A percentile compares a stretch with the other conserved stretches of the same genome.
These are phyloP conservation scores for Pisolithus tinctorius DNA, from an alignment of 768 basidiomycete species.

Conservation along the genomic window DNA sequence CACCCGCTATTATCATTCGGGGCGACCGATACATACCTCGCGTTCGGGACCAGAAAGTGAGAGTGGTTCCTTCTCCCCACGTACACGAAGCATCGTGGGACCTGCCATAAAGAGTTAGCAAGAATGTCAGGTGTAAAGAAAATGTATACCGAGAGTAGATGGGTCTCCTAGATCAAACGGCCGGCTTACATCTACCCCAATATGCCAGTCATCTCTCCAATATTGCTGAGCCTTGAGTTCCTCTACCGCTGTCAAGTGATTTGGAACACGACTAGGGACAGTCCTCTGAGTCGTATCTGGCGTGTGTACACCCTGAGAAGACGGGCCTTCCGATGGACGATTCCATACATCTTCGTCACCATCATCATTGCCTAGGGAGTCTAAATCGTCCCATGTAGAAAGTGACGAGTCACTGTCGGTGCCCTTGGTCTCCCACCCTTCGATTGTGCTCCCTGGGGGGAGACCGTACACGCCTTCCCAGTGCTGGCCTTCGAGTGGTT, in stretches of 20 bases:
- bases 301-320: constrained; percentile 2
- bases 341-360: background rate
- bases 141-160: constrained; percentile 57
- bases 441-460: constrained; percentile 40
- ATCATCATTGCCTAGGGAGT: constrained; percentile 21
- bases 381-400: constrained; percentile 57
- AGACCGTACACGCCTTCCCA: constrained; percentile 70
- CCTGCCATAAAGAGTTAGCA: constrained; percentile 25
- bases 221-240: constrained; percentile 59
- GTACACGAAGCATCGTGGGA: constrained; percentile 35
- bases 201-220: constrained; percentile 64
- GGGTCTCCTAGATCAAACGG: constrained; percentile 62
- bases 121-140: background rate
- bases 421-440: constrained; percentile 39
- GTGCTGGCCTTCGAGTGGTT: constrained; percentile 81
- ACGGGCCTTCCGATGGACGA: constrained; percentile 8
- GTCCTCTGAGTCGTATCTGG: background rate
- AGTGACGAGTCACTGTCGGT: constrained; percentile 61
- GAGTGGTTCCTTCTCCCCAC: constrained; percentile 32
- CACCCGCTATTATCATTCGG: background rate
- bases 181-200: constrained; percentile 34
- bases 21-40: constrained; percentile 29
- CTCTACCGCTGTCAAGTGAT: constrained; percentile 52
- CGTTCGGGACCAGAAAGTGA: constrained; percentile 34
- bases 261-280: constrained; percentile 2